These are phyloP conservation scores for Coniochaeta sp. DNA, from an alignment of 2,329 filamentous ascomycete genomes.

Conservation along the genomic window DNA sequence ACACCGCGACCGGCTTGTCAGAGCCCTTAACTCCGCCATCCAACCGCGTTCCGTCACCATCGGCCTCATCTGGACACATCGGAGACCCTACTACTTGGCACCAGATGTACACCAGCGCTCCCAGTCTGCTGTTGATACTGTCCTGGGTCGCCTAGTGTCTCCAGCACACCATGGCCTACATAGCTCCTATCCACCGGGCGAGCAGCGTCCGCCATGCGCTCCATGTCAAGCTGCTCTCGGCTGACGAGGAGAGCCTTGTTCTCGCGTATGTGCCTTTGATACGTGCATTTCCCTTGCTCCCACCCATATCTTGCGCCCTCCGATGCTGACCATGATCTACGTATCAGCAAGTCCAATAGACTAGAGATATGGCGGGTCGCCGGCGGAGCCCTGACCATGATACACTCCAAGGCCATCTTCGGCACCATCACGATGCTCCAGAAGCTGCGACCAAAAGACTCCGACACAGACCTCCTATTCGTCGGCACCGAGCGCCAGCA, in stretches of 20 bases:
- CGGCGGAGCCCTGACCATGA: constrained; percentile 56
- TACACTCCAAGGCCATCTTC: constrained; percentile 66
- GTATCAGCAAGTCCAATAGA: constrained; percentile 69
- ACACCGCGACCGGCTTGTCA: neutral
- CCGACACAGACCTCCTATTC: constrained; percentile 77
- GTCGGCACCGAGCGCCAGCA: constrained; percentile 84
- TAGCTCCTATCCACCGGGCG: constrained; percentile 86
- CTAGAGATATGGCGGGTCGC: constrained; percentile 74
- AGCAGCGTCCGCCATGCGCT: constrained; percentile 88
- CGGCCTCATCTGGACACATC: neutral
- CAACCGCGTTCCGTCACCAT: neutral
- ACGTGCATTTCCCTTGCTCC: neutral
- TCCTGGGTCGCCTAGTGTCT: neutral
- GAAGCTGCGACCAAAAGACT: constrained; percentile 67
- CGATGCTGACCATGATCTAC: neutral
- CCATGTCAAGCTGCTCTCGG: constrained; percentile 66
- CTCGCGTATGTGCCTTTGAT: constrained; percentile 71
- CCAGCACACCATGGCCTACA: constrained; percentile 67
- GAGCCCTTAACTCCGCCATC: neutral
- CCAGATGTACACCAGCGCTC: neutral
- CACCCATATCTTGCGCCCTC: neutral
- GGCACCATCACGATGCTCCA: constrained; percentile 83
- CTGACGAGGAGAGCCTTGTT: constrained; percentile 73
- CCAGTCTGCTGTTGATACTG: neutral
- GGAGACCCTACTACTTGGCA: neutral